Evolutionary conservation across 768 basidiomycete species (phyloP), one percentile per base, ranked within the genome.

Genomic region (Pilatotrama ljubarskyi): DNA sequence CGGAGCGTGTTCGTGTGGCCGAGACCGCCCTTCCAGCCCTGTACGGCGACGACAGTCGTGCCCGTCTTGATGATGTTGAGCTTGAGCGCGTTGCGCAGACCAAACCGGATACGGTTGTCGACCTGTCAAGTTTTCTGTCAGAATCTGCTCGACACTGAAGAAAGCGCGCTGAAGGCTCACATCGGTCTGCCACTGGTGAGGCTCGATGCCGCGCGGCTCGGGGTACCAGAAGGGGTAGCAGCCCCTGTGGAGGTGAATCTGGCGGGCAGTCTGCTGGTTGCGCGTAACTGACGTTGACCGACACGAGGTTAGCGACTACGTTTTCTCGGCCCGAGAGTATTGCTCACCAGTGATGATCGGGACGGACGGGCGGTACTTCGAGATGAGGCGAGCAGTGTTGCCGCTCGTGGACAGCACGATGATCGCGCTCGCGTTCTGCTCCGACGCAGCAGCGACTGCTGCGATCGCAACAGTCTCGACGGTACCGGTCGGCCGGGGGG

Each of bases 21-120:
- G 44, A 97, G 84, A 59, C 97, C 97, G 43, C 95, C 93, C 78
- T 95, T 96, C 96, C 96, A 99, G n/a, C 97, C 97, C 75, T 98
- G 97, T 5, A 99, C 90, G 49, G 96, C 96, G 63, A 98, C 81
- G 69, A 99, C 84, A 24, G 95, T 93, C 53, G 87, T 87, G 55
- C 93, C 92, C 37, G 93, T 86, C 69, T 86, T 85, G 79, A 98
- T 87, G 72, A 99, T 83, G 64, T 91, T 89, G 75, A 99, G 76
- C 17, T 77, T 82, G 44, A 98, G 80, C 3, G 92, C 97, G 71
- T 80, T 88, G 71, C 86, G 82, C 74, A 98, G 82, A 59, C 95
- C 94, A 69, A 87, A 95, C 60, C 93, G 87, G 71, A 91, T 90
- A 64, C 91, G 91, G 74, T 93, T 93, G 77, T 93, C 91, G 60